phyloP scores from a whole-genome alignment of 2,329 filamentous ascomycete genomes.

The Phyllosticta citrichinensis region DNA sequence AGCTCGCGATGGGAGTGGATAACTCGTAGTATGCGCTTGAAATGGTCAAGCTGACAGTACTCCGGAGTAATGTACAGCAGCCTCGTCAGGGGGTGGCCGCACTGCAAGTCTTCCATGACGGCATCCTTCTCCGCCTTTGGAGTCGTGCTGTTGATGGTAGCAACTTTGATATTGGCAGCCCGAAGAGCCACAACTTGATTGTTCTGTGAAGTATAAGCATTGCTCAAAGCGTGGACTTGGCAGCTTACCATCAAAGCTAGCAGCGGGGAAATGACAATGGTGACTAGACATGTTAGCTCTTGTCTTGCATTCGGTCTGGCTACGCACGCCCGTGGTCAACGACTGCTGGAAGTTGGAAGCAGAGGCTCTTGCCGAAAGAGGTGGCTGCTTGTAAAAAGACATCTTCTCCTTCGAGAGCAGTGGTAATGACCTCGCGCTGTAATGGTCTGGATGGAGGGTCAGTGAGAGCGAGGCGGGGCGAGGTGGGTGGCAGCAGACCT shows the following conservation, averaged over 20 bases:
- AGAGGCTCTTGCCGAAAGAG: slow-evolving; percentile 86
- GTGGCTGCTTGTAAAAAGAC: slow-evolving; percentile 88
- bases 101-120: slow-evolving; percentile 73
- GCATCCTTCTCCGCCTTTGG: slow-evolving; percentile 51
- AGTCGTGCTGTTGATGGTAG: slow-evolving; percentile 80
- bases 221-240: background rate
- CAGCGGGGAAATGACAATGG: slow-evolving; percentile 80
- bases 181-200: slow-evolving; percentile 82
- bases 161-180: slow-evolving; percentile 65
- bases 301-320: background rate
- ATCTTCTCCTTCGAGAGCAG: slow-evolving; percentile 73
- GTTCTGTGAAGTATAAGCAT: slow-evolving; percentile 44
- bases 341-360: slow-evolving; percentile 84
- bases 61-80: slow-evolving; percentile 93
- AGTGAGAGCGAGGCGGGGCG: background rate
- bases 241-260: slow-evolving; percentile 73
- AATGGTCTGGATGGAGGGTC: slow-evolving; percentile 50
- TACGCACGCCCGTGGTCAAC: slow-evolving; percentile 72
- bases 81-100: slow-evolving; percentile 72
- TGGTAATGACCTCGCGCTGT: slow-evolving; percentile 78
- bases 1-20: slow-evolving; percentile 75
- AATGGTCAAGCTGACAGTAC: slow-evolving; percentile 66
- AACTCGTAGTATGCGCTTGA: slow-evolving; percentile 62
- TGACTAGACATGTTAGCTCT: slow-evolving; percentile 46
- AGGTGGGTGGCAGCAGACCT: slow-evolving; percentile 40